A percentile compares a stretch with the other conserved stretches of the same genome.
Conservation (phyloP, 148 eudicot species). For the Hydrangea macrophylla region DNA sequence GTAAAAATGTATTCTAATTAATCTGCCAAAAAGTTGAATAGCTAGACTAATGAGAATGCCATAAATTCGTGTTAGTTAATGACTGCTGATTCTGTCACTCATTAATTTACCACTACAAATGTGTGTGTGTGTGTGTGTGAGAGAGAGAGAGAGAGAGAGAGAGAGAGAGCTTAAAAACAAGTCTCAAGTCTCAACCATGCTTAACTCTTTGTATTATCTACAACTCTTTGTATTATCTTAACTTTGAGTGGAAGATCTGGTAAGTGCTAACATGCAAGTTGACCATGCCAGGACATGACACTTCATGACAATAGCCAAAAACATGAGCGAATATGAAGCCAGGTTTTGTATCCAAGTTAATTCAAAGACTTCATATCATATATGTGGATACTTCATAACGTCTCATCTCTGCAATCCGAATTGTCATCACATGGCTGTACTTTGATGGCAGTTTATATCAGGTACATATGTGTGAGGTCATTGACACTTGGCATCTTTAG, state of each 20-base stretch:
- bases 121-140: no score
- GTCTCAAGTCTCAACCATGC: neutral
- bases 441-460: neutral
- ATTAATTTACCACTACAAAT: no score
- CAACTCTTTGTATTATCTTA: neutral
- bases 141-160: no score
- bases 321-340: neutral
- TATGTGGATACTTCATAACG: neutral
- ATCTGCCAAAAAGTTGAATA: no score
- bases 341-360: neutral
- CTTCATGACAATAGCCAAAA: neutral
- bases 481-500: neutral
- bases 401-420: neutral
- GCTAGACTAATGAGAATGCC: no score
- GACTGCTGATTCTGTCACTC: no score
- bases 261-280: conserved; percentile 1
- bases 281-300: neutral
- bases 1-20: no score
- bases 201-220: no score
- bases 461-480: neutral
- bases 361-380: neutral
- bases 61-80: no score
- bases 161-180: no score
- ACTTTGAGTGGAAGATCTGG: neutral
- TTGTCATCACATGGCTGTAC: neutral